Percentiles rank a stretch among this genome's conserved stretches.
phyloP scores from a whole-genome alignment of 768 basidiomycete species.

The Boletus reticuloceps region DNA sequence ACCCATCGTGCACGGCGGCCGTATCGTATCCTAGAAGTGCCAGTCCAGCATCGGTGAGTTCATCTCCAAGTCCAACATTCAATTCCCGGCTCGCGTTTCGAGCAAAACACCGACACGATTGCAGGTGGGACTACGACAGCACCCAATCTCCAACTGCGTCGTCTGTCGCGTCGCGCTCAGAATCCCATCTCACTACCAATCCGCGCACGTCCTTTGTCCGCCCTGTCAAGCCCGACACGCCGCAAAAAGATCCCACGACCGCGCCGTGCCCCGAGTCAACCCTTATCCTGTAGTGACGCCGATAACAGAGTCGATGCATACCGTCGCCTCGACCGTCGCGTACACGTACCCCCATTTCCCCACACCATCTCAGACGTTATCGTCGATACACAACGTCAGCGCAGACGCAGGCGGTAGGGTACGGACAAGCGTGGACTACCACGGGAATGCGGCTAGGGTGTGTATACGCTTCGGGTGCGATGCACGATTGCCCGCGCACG shows the following conservation, averaged over 20 bases:
- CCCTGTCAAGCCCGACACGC: conserved; percentile 7
- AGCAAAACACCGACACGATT: too few relatives aligned
- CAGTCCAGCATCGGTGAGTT: too few relatives aligned
- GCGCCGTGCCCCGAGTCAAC: background rate
- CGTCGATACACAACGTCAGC: too few relatives aligned
- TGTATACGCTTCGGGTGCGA: conserved; percentile 25
- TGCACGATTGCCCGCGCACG: background rate
- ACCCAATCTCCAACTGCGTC: too few relatives aligned
- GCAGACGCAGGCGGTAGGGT: too few relatives aligned
- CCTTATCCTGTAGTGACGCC: conserved; percentile 3
- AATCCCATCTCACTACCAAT: background rate
- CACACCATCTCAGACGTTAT: too few relatives aligned
- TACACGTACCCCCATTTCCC: background rate
- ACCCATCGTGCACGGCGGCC: background rate
- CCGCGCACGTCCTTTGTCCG: conserved; percentile 7
- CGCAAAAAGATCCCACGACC: background rate
- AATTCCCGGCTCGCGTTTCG: too few relatives aligned
- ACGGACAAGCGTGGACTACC: too few relatives aligned
- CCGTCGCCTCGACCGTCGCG: background rate
- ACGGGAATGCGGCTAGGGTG: background rate
- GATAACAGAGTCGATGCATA: background rate
- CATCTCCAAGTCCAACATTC: too few relatives aligned
- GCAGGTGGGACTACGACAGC: too few relatives aligned
- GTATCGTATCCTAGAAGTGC: too few relatives aligned
- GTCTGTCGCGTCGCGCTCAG: conserved; percentile 7